Evolutionary conservation across 2,329 filamentous ascomycete species (phyloP).

Genomic region (Mollisia scopiformis): DNA sequence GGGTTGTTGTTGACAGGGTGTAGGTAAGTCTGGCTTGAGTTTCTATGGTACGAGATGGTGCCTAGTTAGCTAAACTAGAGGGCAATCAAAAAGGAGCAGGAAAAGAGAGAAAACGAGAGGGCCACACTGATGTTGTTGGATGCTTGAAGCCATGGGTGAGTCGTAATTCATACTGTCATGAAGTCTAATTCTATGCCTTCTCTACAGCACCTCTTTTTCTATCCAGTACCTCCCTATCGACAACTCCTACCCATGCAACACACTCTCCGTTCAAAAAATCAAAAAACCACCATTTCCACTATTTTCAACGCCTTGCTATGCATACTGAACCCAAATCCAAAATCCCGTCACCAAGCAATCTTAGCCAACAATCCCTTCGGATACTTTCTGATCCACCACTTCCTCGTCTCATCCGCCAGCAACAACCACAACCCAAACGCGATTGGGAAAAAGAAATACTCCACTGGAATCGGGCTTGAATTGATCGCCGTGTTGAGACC

Average conservation of each 20-base stretch:
- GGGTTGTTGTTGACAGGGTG: too few species aligned
- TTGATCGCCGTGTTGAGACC: slow-evolving; percentile 60
- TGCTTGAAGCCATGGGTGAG: too few species aligned
- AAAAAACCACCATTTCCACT: not conserved
- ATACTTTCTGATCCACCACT: slow-evolving; percentile 61
- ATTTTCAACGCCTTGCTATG: not conserved
- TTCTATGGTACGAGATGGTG: too few species aligned
- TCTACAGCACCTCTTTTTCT: too few species aligned
- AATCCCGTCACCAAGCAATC: slow-evolving; percentile 60
- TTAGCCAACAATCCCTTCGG: slow-evolving; percentile 59
- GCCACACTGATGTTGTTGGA: too few species aligned
- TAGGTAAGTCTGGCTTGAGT: too few species aligned
- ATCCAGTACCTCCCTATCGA: too few species aligned
- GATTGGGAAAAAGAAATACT: slow-evolving; percentile 76
- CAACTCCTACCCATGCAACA: not conserved
- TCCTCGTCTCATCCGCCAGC: slow-evolving; percentile 66
- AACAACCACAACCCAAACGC: slow-evolving; percentile 68
- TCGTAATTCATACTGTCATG: too few species aligned
- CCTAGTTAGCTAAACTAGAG: too few species aligned
- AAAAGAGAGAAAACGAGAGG: too few species aligned
- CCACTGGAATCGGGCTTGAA: slow-evolving; percentile 67
- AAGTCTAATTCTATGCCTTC: too few species aligned
- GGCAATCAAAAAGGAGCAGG: too few species aligned
- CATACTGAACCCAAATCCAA: not conserved
- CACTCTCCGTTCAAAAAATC: not conserved